Conservation (phyloP, 148 eudicot genomes). For the Camellia japonica region DNA sequence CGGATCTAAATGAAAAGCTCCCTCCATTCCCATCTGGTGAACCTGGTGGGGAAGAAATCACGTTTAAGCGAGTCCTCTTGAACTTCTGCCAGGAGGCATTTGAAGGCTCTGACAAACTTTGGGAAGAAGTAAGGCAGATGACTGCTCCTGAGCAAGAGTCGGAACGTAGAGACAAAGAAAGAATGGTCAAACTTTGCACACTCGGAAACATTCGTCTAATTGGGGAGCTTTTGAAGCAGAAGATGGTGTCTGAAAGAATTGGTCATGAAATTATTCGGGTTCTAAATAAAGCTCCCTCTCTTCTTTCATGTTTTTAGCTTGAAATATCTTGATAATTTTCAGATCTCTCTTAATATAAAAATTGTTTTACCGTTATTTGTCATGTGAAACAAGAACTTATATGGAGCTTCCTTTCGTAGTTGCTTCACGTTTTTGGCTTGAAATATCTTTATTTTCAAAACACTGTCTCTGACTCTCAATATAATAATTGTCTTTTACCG, state of each 20-base stretch:
- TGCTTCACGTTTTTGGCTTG: too few relatives aligned
- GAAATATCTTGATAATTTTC: not conserved
- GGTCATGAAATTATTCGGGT: conserved; percentile 98
- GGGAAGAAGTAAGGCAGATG: conserved; percentile 79
- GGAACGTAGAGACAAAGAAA: conserved; percentile 89
- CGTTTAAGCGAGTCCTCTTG: too few relatives aligned
- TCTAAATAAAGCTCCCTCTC: conserved; percentile 8
- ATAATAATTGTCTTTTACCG: not conserved
- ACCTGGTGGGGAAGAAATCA: too few relatives aligned
- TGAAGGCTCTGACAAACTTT: conserved; percentile 84
- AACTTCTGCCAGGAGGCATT: conserved; percentile 94
- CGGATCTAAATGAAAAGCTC: conserved; percentile 13
- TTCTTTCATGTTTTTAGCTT: not conserved
- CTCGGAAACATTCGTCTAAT: conserved; percentile 97
- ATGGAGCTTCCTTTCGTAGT: not conserved
- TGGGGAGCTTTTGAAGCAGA: conserved; percentile 98
- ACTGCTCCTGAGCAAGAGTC: conserved; percentile 76
- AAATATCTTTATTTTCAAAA: too few relatives aligned
- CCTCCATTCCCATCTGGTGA: too few relatives aligned
- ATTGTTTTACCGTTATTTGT: not conserved
- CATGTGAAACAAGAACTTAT: too few relatives aligned
- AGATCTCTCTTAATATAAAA: not conserved
- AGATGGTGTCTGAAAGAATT: conserved; percentile 94
- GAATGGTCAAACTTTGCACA: conserved; percentile 79
- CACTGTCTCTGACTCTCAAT: conserved; percentile 1